Conservation (phyloP, 2,329 filamentous ascomycete genomes). For the Sporothrix inflata region DNA sequence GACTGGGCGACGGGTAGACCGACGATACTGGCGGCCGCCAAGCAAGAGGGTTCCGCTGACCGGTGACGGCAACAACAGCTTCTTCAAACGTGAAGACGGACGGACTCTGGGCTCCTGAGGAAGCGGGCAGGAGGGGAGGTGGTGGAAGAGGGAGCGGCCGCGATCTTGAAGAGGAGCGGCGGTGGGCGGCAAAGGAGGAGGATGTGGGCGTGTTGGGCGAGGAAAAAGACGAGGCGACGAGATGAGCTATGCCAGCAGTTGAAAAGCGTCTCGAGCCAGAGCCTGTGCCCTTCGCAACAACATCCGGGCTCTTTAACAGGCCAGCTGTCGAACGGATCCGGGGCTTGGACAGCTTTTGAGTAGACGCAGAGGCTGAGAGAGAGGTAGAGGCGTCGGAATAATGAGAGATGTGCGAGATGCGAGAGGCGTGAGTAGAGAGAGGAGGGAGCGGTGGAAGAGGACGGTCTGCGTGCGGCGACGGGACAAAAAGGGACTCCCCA, state of each 20-base stretch:
- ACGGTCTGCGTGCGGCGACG: not conserved
- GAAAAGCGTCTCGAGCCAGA: constrained; percentile 36
- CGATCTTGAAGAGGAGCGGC: not conserved
- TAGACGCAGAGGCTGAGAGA: constrained; percentile 15
- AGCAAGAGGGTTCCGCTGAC: constrained; percentile 23
- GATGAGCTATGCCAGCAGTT: constrained; percentile 36
- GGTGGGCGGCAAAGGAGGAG: constrained; percentile 12
- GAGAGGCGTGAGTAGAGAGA: constrained; percentile 8
- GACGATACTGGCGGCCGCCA: constrained; percentile 27
- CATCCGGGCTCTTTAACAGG: constrained; percentile 45
- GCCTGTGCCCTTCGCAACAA: constrained; percentile 40
- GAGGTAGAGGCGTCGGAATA: constrained; percentile 3
- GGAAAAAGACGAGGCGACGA: constrained; percentile 31
- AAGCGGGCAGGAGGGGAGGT: constrained; percentile 6
- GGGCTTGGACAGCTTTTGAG: constrained; percentile 57
- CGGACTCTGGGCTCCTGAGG: constrained; percentile 9
- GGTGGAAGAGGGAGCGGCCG: constrained; percentile 19
- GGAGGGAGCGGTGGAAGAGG: constrained; percentile 35
- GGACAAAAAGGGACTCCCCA: constrained; percentile 37
- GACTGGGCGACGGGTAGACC: constrained; percentile 14
- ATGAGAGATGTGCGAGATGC: not conserved
- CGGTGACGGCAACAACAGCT: constrained; percentile 15
- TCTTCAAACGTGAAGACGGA: constrained; percentile 33
- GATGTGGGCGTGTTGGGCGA: constrained; percentile 27
- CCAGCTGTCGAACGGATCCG: constrained; percentile 49